A percentile compares a stretch with the other conserved stretches of the same genome.
Evolutionary conservation across 345 rosid species (phyloP).

Genomic region (Angophora floribunda): DNA sequence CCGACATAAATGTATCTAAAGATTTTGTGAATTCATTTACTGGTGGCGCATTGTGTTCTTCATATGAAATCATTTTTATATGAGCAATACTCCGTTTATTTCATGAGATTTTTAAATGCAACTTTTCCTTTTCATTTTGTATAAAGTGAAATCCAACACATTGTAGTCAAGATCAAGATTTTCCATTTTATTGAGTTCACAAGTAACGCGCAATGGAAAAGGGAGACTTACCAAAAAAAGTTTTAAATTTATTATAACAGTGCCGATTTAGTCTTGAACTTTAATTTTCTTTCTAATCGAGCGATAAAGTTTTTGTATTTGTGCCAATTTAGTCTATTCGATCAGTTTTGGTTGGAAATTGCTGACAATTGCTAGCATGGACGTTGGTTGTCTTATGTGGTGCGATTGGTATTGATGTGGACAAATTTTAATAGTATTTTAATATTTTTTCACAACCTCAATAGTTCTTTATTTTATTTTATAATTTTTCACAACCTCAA

Average conservation of each 20-base stretch:
- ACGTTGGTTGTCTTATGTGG: rapidly evolving
- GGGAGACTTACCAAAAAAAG: no score
- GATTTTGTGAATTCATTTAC: not conserved
- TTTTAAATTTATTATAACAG: no score
- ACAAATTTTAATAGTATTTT: no score
- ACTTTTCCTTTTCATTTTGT: not conserved
- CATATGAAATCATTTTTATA: not conserved
- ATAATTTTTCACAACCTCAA: not conserved
- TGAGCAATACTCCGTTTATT: not conserved
- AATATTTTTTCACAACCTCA: no score
- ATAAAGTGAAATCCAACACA: not conserved
- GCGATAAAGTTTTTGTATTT: no score
- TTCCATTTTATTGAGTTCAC: not conserved
- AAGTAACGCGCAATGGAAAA: not conserved
- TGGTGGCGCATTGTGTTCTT: not conserved
- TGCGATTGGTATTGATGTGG: rapidly evolving
- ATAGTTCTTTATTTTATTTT: not conserved
- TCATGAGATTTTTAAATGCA: not conserved
- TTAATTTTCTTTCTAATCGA: no score
- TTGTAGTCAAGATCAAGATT: not conserved
- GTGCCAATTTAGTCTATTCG: no score
- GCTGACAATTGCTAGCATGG: rapidly evolving
- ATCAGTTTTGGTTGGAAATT: no score
- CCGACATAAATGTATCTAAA: not conserved
- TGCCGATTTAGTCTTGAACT: no score